A percentile compares a stretch with the other conserved stretches of the same genome.
These are phyloP conservation scores for Cyamopsis tetragonoloba DNA, from an alignment of 306 rosid genomes.

Conservation along the genomic window DNA sequence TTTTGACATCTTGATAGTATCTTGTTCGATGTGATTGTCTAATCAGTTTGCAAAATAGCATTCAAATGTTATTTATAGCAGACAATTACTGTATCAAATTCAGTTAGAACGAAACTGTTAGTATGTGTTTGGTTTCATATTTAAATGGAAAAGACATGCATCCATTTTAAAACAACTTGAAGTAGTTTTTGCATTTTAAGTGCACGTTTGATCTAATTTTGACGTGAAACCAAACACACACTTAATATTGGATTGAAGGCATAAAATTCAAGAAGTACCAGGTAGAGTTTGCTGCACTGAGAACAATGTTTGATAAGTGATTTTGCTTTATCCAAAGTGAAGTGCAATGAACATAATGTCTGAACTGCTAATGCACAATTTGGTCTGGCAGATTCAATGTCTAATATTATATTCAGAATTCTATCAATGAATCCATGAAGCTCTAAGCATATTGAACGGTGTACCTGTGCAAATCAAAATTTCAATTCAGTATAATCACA, in stretches of 20 bases:
- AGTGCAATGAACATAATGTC: constrained; percentile 41
- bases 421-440: constrained; percentile 42
- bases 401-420: constrained; percentile 35
- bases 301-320: constrained; percentile 44
- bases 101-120: background rate
- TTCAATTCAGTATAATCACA: background rate
- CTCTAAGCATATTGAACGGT: constrained; percentile 43
- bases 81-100: background rate
- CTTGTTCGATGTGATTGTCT: constrained; percentile 48
- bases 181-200: too few relatives aligned
- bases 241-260: background rate
- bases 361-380: constrained; percentile 38
- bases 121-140: too few relatives aligned
- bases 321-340: constrained; percentile 47
- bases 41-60: constrained; percentile 8
- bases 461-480: constrained; percentile 39
- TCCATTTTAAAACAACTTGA: too few relatives aligned
- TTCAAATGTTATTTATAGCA: background rate
- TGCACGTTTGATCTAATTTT: too few relatives aligned
- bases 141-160: too few relatives aligned
- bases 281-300: constrained; percentile 53
- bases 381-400: constrained; percentile 53
- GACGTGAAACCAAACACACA: too few relatives aligned
- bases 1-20: constrained; percentile 48
- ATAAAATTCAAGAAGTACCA: constrained; percentile 32